A percentile compares a stretch with the other conserved stretches of the same genome.
Evolutionary conservation across 2,329 filamentous ascomycete species (phyloP).

Genomic region (Alternaria brassicae): DNA sequence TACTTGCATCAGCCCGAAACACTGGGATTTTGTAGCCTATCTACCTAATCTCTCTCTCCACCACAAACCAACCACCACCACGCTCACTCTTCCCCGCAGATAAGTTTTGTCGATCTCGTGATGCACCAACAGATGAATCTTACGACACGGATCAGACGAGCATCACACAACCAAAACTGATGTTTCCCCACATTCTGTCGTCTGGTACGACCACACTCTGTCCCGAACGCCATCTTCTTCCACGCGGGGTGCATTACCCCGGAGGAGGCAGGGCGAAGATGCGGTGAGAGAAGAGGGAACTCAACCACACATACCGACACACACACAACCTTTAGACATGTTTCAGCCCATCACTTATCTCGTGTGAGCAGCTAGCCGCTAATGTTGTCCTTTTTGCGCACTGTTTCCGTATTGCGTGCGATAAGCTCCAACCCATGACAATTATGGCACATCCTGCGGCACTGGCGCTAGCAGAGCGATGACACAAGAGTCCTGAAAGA

Average conservation of each 20-base stretch:
- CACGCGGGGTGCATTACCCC: slow-evolving; percentile 25
- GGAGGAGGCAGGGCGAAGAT: slow-evolving; percentile 10
- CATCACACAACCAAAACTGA: slow-evolving; percentile 19
- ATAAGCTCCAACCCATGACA: slow-evolving; percentile 26
- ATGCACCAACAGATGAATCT: neutral
- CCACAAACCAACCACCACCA: slow-evolving; percentile 3
- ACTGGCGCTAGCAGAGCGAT: slow-evolving; percentile 14
- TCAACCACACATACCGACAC: neutral
- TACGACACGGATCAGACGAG: slow-evolving; percentile 20
- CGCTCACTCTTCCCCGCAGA: slow-evolving; percentile 26
- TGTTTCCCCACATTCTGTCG: slow-evolving; percentile 16
- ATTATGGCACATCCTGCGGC: slow-evolving; percentile 10
- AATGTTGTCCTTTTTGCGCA: slow-evolving; percentile 27
- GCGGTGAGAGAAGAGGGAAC: slow-evolving; percentile 19
- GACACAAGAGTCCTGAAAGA: slow-evolving; percentile 10
- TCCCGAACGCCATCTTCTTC: slow-evolving; percentile 11
- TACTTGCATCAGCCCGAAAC: slow-evolving; percentile 26
- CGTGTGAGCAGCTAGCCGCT: slow-evolving; percentile 18
- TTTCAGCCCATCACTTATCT: slow-evolving; percentile 20
- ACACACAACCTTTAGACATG: slow-evolving; percentile 8
- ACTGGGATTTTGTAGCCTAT: slow-evolving; percentile 15
- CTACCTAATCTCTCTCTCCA: slow-evolving; percentile 17
- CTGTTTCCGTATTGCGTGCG: slow-evolving; percentile 26
- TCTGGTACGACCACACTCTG: slow-evolving; percentile 19
- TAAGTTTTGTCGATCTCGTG: slow-evolving; percentile 17